Base-by-base conservation (phyloP, 1,139 yeast genomes). In the Sugiyamaella sp. region DNA sequence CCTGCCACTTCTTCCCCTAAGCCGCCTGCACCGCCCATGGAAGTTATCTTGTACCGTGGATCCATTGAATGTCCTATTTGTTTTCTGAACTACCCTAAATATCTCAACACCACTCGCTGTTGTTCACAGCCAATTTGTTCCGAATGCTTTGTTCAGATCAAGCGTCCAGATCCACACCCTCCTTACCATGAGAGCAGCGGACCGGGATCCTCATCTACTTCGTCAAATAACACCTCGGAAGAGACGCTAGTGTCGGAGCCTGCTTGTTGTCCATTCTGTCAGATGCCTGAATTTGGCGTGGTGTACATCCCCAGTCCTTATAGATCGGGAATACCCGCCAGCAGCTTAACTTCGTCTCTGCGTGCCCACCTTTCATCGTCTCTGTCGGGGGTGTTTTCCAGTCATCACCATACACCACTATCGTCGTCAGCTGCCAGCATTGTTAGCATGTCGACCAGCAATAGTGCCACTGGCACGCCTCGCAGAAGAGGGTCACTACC, bases 101-200 rank as follows among this genome's bases (percentile, higher is more conserved):
- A 84, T 64, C 73, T 91, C 61, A 93, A 93, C 72, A 70, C 80
- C 50, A 86, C 96, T n/a, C 77, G 96, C 46, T 93, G 99, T 70
- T 93, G 99, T 68, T 80, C 82, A 49, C 98, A 93, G 69, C 93
- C 96, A 1, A 90, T 93, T 20, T 93, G 99, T 71, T 81, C 97
- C 1, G 99, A 93, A 71, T 93, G 99, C 69, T 93, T 93, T 79
- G 97, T 91, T 6, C 98, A 91, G 69, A 90, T 93, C 67, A 90
- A 88, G 69, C 79, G 99, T 56, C 76, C 86, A 24, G 96, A 89
- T n/a, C 98, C 99, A 0, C 98, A 91, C 70, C 89, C 91, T 33
- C 96, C 97, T 0, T 95, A 89, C 66, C 95, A 86, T 43, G 58
- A 54, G 58, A 50, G 69, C 46, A 46, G 19, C 29, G 40, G 53